Conservation (phyloP, 352 stramenopile genomes). For the Globisporangium okanoganense region DNA sequence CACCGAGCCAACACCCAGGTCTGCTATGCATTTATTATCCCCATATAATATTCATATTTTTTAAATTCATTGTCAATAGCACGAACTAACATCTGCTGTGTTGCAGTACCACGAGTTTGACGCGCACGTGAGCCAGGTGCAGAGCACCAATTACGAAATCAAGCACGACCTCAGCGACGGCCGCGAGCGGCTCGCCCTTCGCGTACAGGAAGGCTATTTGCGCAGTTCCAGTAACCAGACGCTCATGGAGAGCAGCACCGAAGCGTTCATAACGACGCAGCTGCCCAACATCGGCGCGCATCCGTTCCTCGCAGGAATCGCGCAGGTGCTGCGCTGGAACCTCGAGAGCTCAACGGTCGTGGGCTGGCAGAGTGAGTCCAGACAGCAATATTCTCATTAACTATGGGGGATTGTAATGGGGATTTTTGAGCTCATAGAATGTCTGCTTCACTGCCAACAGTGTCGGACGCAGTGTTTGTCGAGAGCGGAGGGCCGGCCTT, state of each 20-base stretch:
- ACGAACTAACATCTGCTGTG: neutral
- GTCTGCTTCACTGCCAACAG: constrained; percentile 15
- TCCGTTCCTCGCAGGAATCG: constrained; percentile 64
- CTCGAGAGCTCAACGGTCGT: constrained; percentile 58
- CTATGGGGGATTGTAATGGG: neutral
- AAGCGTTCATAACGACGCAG: constrained; percentile 47
- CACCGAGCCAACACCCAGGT: constrained; percentile 44
- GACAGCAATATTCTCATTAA: neutral
- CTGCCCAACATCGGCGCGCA: constrained; percentile 51
- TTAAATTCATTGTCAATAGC: neutral
- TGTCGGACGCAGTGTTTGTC: constrained; percentile 71
- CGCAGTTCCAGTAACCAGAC: constrained; percentile 29
- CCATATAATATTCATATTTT: too few species aligned
- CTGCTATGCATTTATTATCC: neutral
- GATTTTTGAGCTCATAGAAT: constrained; percentile 1
- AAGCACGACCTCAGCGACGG: constrained; percentile 22
- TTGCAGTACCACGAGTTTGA: constrained; percentile 59
- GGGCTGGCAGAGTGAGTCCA: constrained; percentile 56
- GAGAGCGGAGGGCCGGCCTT: constrained; percentile 62
- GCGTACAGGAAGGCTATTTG: constrained; percentile 45
- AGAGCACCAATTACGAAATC: constrained; percentile 57
- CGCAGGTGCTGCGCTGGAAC: constrained; percentile 54
- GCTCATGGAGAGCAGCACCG: constrained; percentile 32
- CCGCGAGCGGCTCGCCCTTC: constrained; percentile 26
- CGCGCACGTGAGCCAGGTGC: constrained; percentile 22